Conservation (phyloP, 2,329 filamentous ascomycete genomes). For the Biscogniauxia sp. region DNA sequence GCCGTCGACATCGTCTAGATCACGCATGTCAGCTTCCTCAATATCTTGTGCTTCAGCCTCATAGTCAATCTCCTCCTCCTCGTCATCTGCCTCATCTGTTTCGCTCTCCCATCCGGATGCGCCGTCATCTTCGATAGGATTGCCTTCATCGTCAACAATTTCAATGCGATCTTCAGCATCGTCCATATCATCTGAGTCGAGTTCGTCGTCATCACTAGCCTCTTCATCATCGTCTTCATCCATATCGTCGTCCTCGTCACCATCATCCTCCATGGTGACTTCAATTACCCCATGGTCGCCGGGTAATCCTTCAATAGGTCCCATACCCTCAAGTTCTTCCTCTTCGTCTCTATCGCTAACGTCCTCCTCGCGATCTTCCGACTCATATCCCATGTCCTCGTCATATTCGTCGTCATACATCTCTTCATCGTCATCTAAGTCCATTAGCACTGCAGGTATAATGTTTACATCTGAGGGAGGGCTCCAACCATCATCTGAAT, state of each 20-base stretch:
- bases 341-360: constrained; percentile 89
- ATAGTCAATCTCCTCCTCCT: constrained; percentile 50
- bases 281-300: constrained; percentile 63
- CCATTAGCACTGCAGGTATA: constrained; percentile 8
- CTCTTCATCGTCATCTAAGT: constrained; percentile 71
- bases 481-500: constrained; percentile 59
- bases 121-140: constrained; percentile 58
- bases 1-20: constrained; percentile 41
- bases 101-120: constrained; percentile 62
- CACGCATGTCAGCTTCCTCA: constrained; percentile 50
- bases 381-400: constrained; percentile 86
- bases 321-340: constrained; percentile 66
- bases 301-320: constrained; percentile 74
- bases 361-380: constrained; percentile 77
- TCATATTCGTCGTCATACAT: constrained; percentile 93
- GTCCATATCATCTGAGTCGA: constrained; percentile 60
- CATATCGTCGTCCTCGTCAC: constrained; percentile 58
- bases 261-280: constrained; percentile 75
- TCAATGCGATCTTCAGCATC: constrained; percentile 52
- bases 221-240: constrained; percentile 63
- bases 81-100: constrained; percentile 57
- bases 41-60: constrained; percentile 55
- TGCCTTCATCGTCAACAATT: constrained; percentile 63
- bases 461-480: neutral
- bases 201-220: constrained; percentile 59